These are phyloP conservation scores for Penicillium bialowiezense DNA, from an alignment of 495 filamentous ascomycete genomes.

Conservation along the genomic window DNA sequence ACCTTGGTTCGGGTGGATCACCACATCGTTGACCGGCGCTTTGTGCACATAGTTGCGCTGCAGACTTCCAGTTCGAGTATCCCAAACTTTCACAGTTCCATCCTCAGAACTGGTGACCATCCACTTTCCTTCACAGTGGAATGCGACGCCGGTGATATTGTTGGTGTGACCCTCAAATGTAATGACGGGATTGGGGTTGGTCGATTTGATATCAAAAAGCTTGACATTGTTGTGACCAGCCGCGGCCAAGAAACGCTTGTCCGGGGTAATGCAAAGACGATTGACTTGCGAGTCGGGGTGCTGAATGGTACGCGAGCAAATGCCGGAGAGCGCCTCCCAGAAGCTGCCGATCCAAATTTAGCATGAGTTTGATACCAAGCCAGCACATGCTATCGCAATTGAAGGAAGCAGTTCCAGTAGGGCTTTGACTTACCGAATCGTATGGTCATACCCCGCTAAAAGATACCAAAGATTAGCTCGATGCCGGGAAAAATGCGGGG, in stretches of 20 bases:
- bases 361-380: neutral
- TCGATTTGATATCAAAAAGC: conserved; percentile 95
- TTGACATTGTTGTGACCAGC: conserved; percentile 94
- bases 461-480: conserved; percentile 24
- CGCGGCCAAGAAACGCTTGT: conserved; percentile 93
- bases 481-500: conserved; percentile 25
- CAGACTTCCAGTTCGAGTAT: conserved; percentile 81
- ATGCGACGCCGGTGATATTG: conserved; percentile 94
- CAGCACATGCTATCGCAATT: too few species aligned
- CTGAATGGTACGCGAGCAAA: conserved; percentile 96
- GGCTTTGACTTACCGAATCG: conserved; percentile 71
- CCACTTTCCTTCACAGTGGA: conserved; percentile 98
- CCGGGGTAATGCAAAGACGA: conserved; percentile 94
- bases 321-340: conserved; percentile 97
- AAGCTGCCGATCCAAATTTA: conserved; percentile 55
- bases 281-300: conserved; percentile 98
- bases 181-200: conserved; percentile 86
- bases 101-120: conserved; percentile 99
- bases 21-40: conserved; percentile 82
- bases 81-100: conserved; percentile 98
- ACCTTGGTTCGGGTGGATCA: conserved; percentile 97
- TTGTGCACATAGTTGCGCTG: conserved; percentile 92
- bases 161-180: conserved; percentile 93
- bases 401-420: neutral
- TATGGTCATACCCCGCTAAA: conserved; percentile 96